Base-by-base conservation (phyloP, 768 basidiomycete genomes). In the Pholiota microspora region DNA sequence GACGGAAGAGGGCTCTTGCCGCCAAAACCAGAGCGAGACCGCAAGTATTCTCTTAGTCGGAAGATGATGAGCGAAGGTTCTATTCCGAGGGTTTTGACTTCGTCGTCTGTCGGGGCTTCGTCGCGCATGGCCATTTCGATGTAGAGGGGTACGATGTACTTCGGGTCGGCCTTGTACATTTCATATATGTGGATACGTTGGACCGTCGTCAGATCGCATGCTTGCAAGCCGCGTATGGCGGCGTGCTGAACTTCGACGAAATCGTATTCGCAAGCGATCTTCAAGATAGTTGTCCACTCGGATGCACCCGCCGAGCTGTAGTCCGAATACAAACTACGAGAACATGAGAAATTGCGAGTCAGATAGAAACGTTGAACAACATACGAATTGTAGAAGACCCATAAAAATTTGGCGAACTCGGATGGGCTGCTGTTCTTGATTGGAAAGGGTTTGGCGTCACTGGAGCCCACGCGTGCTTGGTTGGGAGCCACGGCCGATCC, bases 321-420 rank as follows among this genome's bases (percentile, higher is more conserved):
- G 7, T 78, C 70, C 1, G 80, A 80, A 52, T 84, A 86, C 12
- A 31, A 31, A 31, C 12, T 6, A 31, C 7, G 12, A 31, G 29
- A 6, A 31, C 7, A 31, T 31, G 12, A 31, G 29, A 31, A 31
- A 31, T 31, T 6, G 12, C 29, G 29, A 51, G 12, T 21, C 9
- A 16, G 9, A 25, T 12, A 23, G n/a, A 16, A 27, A 18, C 3
- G 25, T 8, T 15, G 34, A 29, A 21, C 0, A 21, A 71, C 81
- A 51, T 55, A 86, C 85, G 75, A 72, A 48, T 85, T 84, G 49
- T 86, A 86, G 46, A 86, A 84, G 0, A 85, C 76, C 81, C 80
- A 85, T 0, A 84, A 66, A 45, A 86, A 79, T 0, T 77, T 75
- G n/a, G 77, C 73, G 50, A 86, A 83, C 18, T 84, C 81, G 5